These are phyloP conservation scores for Coelastrella sp. DNA, from an alignment of 139 green algal genomes.

Conservation along the genomic window DNA sequence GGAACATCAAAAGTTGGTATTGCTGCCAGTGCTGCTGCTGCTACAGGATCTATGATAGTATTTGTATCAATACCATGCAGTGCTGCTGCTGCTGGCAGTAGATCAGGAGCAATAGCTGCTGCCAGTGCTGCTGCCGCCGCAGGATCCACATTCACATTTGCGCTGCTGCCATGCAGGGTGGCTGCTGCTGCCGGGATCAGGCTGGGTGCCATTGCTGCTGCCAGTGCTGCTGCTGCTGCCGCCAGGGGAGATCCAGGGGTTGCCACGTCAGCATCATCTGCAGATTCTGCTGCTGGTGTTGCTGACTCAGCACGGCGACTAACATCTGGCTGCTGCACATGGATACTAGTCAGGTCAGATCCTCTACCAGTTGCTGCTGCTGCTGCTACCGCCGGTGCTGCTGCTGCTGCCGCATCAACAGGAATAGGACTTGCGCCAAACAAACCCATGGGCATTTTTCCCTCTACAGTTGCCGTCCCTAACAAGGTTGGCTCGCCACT, in stretches of 20 bases:
- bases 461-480: not conserved
- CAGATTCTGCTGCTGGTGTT: not conserved
- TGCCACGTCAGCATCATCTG: not conserved
- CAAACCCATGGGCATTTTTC: not conserved
- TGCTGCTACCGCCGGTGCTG: not conserved
- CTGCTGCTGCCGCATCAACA: not conserved
- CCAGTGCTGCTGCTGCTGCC: not conserved
- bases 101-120: not conserved
- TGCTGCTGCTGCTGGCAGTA: not conserved
- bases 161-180: not conserved
- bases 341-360: too few species aligned
- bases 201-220: not conserved
- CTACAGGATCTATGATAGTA: not conserved
- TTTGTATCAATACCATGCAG: not conserved
- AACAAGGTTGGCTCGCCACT: not conserved
- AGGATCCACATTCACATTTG: not conserved
- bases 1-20: not conserved
- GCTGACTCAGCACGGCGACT: not conserved
- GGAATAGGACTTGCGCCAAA: not conserved
- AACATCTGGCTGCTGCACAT: not conserved
- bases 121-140: not conserved
- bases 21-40: slow-evolving; percentile 11
- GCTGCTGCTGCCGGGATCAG: not conserved
- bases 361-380: not conserved
- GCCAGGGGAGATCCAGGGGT: not conserved